A percentile compares a stretch with the other conserved stretches of the same genome.
Conservation (phyloP, 176 grass and related monocot genomes). For the Oryza longistaminata region DNA sequence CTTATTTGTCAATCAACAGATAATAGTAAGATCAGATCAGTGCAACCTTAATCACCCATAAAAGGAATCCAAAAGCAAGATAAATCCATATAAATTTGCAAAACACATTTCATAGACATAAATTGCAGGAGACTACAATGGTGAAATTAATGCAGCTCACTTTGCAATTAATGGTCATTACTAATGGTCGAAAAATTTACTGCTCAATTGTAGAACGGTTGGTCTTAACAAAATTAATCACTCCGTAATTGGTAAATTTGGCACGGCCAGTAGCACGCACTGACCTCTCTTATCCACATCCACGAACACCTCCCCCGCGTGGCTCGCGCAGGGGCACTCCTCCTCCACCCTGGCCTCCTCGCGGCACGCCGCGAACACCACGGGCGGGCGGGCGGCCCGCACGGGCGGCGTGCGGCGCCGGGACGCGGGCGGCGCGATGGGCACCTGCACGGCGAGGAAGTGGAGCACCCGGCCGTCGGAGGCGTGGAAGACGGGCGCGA, state of each 20-base stretch:
- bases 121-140: neutral
- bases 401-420: neutral
- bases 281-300: constrained; percentile 74
- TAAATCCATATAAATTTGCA: neutral
- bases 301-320: constrained; percentile 54
- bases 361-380: constrained; percentile 53
- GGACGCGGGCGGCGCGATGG: constrained; percentile 32
- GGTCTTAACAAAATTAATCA: neutral
- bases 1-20: neutral
- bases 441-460: constrained; percentile 90
- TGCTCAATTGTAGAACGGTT: neutral
- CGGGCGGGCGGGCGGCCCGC: neutral
- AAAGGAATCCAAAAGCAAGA: neutral
- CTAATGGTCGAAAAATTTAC: neutral
- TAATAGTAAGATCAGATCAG: neutral
- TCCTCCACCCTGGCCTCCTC: constrained; percentile 61
- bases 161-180: constrained; percentile 1
- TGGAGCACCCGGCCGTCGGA: constrained; percentile 65
- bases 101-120: neutral
- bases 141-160: neutral
- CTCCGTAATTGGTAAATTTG: neutral
- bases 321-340: constrained; percentile 47
- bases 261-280: constrained; percentile 17
- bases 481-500: constrained; percentile 74
- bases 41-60: neutral